These are phyloP conservation scores for Tardiomyces depauwii DNA, from an alignment of 1,139 yeast species.

Conservation along the genomic window DNA sequence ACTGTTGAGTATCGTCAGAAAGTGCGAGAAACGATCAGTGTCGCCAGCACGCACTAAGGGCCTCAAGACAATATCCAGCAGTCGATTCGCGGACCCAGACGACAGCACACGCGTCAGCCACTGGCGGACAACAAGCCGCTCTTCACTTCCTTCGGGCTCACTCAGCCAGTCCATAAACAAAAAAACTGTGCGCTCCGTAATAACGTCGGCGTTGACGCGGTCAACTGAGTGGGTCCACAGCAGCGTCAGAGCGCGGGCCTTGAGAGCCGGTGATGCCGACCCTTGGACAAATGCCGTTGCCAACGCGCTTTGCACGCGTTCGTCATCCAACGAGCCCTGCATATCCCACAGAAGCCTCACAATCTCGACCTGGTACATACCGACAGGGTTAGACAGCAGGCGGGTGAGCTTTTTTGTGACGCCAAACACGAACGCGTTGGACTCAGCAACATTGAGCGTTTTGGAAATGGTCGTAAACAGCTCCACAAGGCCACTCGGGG, in stretches of 20 bases:
- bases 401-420: not conserved
- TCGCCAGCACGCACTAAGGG: not conserved
- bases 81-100: not conserved
- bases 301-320: conserved; percentile 28
- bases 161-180: conserved; percentile 44
- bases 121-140: not conserved
- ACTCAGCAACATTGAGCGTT: conserved; percentile 10
- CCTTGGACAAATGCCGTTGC: conserved; percentile 20
- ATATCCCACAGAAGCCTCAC: conserved; percentile 36
- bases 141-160: not conserved
- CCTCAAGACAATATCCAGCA: not conserved
- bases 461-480: conserved; percentile 32
- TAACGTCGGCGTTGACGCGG: conserved; percentile 29
- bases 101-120: not conserved
- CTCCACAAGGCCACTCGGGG: conserved; percentile 34
- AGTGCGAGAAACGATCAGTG: not conserved
- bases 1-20: not conserved
- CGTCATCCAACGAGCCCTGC: conserved; percentile 23
- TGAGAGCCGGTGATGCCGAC: conserved; percentile 8
- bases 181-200: conserved; percentile 57
- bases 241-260: conserved; percentile 24
- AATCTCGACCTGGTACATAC: conserved; percentile 50
- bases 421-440: conserved; percentile 11
- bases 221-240: conserved; percentile 34
- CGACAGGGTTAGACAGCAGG: conserved; percentile 11